Percentiles rank a stretch among this genome's conserved stretches.
phyloP scores from a whole-genome alignment of 192 early-diverging fungal species.

The Chytriomyces sp. region DNA sequence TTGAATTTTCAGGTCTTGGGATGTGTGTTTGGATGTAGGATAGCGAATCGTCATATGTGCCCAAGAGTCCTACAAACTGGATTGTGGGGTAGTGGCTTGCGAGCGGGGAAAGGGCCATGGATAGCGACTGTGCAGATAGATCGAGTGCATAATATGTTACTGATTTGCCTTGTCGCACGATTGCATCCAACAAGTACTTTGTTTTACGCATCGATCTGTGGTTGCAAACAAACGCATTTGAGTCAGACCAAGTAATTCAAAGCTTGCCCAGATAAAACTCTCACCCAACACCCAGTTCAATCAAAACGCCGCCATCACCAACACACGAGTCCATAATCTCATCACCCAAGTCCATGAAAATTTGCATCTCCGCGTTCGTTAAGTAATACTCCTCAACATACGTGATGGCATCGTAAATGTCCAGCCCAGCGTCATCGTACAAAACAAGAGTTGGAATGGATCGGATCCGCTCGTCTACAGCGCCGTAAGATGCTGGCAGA shows the following conservation, averaged over 20 bases:
- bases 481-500: not conserved
- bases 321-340: slow-evolving; percentile 68
- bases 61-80: slow-evolving; percentile 77
- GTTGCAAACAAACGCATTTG: slow-evolving; percentile 5
- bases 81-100: slow-evolving; percentile 68
- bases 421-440: slow-evolving; percentile 83
- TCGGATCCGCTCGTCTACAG: slow-evolving; percentile 10
- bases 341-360: slow-evolving; percentile 66
- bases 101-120: slow-evolving; percentile 70
- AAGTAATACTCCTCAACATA: slow-evolving; percentile 86
- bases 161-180: slow-evolving; percentile 64
- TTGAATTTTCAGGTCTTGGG: slow-evolving; percentile 56
- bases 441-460: slow-evolving; percentile 83
- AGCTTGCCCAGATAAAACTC: slow-evolving; percentile 37
- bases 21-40: slow-evolving; percentile 54
- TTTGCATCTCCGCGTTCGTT: slow-evolving; percentile 82
- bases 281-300: slow-evolving; percentile 92
- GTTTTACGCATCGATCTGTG: slow-evolving; percentile 88
- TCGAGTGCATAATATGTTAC: slow-evolving; percentile 91
- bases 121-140: slow-evolving; percentile 77
- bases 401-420: slow-evolving; percentile 90
- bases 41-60: slow-evolving; percentile 88
- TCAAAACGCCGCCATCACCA: slow-evolving; percentile 69
- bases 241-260: slow-evolving; percentile 27
- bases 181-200: slow-evolving; percentile 74